Base-by-base conservation (phyloP, 2,329 filamentous ascomycete genomes). In the Epichloe aotearoae region DNA sequence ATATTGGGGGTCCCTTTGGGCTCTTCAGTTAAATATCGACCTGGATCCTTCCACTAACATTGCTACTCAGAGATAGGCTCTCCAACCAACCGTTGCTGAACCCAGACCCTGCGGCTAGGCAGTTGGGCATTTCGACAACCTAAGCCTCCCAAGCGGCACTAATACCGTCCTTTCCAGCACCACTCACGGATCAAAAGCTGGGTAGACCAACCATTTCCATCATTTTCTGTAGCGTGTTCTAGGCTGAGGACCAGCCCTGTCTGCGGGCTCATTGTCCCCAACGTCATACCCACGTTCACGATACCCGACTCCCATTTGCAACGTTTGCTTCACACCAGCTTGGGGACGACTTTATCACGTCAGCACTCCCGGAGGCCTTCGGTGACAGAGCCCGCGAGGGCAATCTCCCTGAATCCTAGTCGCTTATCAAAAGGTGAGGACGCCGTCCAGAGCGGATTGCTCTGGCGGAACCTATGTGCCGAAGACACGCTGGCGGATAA, bases 391-490 rank as follows among this genome's bases (percentile, higher is more conserved):
- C 74, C 76, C 73, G 67, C 64, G 67, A 73, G 74, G 76, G 75
- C 73, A 69, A 69, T 68, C 64, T 66, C n/a, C n/a, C 34, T 62
- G 64, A 69, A 49, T 66, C 73, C 72, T 73, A 78, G 77, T 74
- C 70, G 78, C 69, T 75, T 76, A 65, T 73, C 79, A 64, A 77
- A 77, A 72, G 75, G 68, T 69, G 74, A 77, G 73, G 79, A 76
- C 76, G 75, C 77, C 81, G 81, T 82, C 80, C 79, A 82, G 82
- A 79, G 82, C 81, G 80, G 73, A 71, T 77, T 76, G 82, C 81
- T 85, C 82, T 85, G 82, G 82, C 80, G 80, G 80, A 76, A 80
- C 79, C 80, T 77, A 84, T 84, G 80, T 70, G 77, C 78, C 70
- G 77, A 74, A 74, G 79, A 72, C 77, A 84, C 79, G 73, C 79